Conservation (phyloP, 1,139 yeast genomes). For the Hemisphaericaspora lyxosophila region DNA sequence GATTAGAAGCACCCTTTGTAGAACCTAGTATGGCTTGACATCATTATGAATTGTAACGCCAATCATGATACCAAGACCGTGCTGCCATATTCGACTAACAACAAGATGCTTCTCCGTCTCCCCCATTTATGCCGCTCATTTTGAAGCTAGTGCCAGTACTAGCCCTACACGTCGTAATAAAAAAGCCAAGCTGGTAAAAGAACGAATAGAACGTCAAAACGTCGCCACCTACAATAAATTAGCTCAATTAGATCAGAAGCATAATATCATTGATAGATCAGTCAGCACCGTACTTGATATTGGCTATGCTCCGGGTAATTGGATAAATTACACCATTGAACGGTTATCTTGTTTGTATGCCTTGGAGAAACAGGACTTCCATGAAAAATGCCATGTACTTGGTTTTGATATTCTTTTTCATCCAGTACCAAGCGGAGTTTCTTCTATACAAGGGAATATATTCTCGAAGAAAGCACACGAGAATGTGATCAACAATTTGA, state of each 20-base stretch:
- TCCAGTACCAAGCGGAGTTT: conserved; percentile 76
- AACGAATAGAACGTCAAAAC: neutral
- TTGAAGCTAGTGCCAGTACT: neutral
- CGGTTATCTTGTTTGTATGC: conserved; percentile 29
- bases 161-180: no score
- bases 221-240: neutral
- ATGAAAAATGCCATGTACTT: conserved; percentile 61
- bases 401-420: conserved; percentile 86
- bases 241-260: conserved; percentile 26
- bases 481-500: conserved; percentile 56
- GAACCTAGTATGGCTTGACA: no score
- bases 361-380: conserved; percentile 47
- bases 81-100: neutral
- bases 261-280: conserved; percentile 23
- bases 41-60: no score
- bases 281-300: conserved; percentile 37
- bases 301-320: conserved; percentile 96
- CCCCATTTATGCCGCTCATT: neutral
- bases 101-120: conserved; percentile 3
- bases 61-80: neutral
- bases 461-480: conserved; percentile 65
- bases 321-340: conserved; percentile 74
- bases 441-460: conserved; percentile 84
- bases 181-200: neutral
- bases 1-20: neutral